phyloP scores from a whole-genome alignment of 306 rosid species.

The Vigna trinervia region DNA sequence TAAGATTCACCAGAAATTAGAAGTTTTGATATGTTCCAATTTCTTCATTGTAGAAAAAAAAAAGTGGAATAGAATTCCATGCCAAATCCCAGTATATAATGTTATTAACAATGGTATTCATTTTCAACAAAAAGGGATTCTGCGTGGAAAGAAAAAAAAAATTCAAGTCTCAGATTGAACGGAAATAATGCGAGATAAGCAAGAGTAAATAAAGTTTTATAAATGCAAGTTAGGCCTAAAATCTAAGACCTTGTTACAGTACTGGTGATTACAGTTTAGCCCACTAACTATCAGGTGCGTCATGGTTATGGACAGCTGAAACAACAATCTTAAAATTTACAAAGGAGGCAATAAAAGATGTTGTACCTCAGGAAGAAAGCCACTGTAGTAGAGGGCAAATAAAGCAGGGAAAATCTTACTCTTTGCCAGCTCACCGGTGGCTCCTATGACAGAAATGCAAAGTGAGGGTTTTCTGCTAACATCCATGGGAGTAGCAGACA shows the following conservation, averaged over 20 bases:
- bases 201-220: background rate
- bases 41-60: background rate
- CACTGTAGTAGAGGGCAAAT: slow-evolving; percentile 88
- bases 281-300: too few species aligned
- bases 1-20: slow-evolving; percentile 31
- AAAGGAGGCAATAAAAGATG: slow-evolving; percentile 5
- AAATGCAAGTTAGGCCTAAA: background rate
- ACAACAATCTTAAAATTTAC: background rate
- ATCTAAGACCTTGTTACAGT: background rate
- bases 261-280: too few species aligned
- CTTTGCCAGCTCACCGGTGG: slow-evolving; percentile 93
- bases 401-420: slow-evolving; percentile 88
- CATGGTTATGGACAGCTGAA: too few species aligned
- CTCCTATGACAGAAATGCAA: slow-evolving; percentile 89
- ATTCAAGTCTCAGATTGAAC: too few species aligned
- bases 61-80: background rate
- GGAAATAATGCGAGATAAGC: background rate
- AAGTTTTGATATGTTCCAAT: slow-evolving; percentile 1
- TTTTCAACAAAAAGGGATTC: slow-evolving; percentile 5
- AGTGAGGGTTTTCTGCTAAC: slow-evolving; percentile 62
- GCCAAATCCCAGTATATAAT: slow-evolving; percentile 25
- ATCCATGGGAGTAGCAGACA: slow-evolving; percentile 41
- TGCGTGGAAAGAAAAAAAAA: background rate
- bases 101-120: background rate
- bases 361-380: slow-evolving; percentile 91